Percentiles rank a stretch among this genome's conserved stretches.
Conservation (phyloP, 345 rosid species). For the Aquilaria malaccensis region DNA sequence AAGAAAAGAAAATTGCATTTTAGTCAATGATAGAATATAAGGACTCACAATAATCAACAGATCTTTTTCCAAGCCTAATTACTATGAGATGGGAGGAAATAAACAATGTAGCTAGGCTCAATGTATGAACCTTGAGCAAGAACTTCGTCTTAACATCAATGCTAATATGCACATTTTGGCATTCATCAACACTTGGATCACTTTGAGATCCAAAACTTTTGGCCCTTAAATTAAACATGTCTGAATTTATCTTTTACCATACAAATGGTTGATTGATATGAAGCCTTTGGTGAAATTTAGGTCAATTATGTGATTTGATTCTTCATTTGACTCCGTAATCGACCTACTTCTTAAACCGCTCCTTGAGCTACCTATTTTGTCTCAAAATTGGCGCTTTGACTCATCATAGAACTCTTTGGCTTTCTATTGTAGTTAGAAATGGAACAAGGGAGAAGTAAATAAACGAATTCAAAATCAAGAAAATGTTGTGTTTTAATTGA, state of each 20-base stretch:
- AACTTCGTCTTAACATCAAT: conserved; percentile 28
- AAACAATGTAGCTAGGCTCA: conserved; percentile 9
- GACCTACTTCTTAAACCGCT: too few relatives aligned
- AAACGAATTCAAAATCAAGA: too few relatives aligned
- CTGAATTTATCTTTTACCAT: conserved; percentile 42
- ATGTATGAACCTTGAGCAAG: conserved; percentile 30
- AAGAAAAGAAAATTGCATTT: background rate
- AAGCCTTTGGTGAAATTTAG: conserved; percentile 15
- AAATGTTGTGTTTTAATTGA: too few relatives aligned
- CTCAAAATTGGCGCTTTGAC: too few relatives aligned
- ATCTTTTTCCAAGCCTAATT: background rate
- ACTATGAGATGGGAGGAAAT: background rate
- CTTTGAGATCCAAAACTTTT: conserved; percentile 22
- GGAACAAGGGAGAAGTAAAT: too few relatives aligned
- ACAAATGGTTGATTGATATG: conserved; percentile 33
- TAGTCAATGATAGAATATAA: background rate
- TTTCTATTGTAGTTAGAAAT: too few relatives aligned
- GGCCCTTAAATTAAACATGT: conserved; percentile 25
- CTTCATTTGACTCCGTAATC: too few relatives aligned
- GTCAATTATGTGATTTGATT: too few relatives aligned
- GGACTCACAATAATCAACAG: background rate
- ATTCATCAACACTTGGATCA: conserved; percentile 39
- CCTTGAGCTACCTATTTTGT: too few relatives aligned
- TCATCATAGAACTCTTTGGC: too few relatives aligned
- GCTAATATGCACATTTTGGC: conserved; percentile 47